phyloP scores from a whole-genome alignment of 768 basidiomycete genomes.

The Hemileccinum impolitum region DNA sequence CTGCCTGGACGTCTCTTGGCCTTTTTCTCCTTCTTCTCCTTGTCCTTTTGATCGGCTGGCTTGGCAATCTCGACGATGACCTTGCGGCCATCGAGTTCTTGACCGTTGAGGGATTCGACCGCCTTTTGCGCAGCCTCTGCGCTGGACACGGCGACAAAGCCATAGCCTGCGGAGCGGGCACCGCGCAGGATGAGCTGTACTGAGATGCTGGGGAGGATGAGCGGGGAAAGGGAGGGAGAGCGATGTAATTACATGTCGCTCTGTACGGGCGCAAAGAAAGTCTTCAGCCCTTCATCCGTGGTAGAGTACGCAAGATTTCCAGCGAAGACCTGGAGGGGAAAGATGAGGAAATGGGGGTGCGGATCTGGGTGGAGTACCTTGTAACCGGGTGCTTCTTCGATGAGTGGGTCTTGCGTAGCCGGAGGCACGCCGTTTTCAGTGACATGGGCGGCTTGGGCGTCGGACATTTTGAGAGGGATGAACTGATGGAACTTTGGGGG shows the following conservation, averaged over 20 bases:
- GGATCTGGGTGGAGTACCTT: conserved; percentile 50
- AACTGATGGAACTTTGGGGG: conserved; percentile 44
- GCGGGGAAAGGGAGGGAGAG: background rate
- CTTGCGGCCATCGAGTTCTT: conserved; percentile 83
- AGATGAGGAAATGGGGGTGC: conserved; percentile 13
- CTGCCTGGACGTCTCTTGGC: conserved; percentile 79
- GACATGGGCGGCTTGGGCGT: conserved; percentile 84
- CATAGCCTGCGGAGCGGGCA: conserved; percentile 84
- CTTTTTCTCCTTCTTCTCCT: conserved; percentile 72
- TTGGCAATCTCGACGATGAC: conserved; percentile 93
- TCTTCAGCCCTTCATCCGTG: conserved; percentile 91
- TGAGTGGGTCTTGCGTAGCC: conserved; percentile 61
- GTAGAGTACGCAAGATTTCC: conserved; percentile 95
- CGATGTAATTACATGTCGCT: conserved; percentile 70
- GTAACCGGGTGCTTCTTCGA: conserved; percentile 75
- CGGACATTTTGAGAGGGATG: conserved; percentile 73
- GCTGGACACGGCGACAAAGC: conserved; percentile 82
- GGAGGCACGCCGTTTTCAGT: conserved; percentile 82
- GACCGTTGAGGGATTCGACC: conserved; percentile 80
- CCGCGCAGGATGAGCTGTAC: conserved; percentile 87
- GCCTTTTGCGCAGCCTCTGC: conserved; percentile 84
- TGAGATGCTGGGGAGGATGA: conserved; percentile 53
- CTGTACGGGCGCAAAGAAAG: conserved; percentile 87
- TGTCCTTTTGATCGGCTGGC: conserved; percentile 83
- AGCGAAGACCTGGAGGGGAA: conserved; percentile 70